A percentile compares a stretch with the other conserved stretches of the same genome.
Conservation (phyloP, 2,329 filamentous ascomycete genomes). For the Botryotinia globosa region DNA sequence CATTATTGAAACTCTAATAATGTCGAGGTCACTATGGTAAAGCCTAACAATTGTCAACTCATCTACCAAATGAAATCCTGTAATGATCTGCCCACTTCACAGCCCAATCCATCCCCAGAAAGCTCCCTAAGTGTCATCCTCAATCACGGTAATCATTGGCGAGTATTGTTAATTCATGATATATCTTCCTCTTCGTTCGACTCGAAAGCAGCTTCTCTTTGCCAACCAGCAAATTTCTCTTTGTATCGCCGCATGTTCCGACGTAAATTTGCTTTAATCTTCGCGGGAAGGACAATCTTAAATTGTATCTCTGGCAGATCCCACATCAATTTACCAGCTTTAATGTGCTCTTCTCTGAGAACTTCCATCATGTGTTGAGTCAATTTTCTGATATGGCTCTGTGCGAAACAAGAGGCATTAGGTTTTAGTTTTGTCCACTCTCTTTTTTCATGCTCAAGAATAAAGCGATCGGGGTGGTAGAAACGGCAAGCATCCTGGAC, state of each 20-base stretch:
- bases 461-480: background rate
- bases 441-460: background rate
- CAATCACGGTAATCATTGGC: background rate
- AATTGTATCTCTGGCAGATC: background rate
- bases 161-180: background rate
- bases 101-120: background rate
- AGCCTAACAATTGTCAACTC: background rate
- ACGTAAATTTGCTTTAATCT: background rate
- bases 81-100: background rate
- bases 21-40: background rate
- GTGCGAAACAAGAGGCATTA: too few species aligned
- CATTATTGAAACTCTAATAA: background rate
- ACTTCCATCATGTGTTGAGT: background rate
- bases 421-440: background rate
- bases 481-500: background rate
- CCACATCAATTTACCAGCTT: background rate
- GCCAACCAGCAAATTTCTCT: background rate
- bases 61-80: background rate
- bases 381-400: too few species aligned
- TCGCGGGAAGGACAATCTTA: background rate
- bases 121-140: background rate
- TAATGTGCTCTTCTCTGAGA: background rate
- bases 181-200: background rate
- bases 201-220: background rate
- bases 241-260: background rate